These are phyloP conservation scores for Mallotus repandus DNA, from an alignment of 441 rosid species.

Conservation along the genomic window DNA sequence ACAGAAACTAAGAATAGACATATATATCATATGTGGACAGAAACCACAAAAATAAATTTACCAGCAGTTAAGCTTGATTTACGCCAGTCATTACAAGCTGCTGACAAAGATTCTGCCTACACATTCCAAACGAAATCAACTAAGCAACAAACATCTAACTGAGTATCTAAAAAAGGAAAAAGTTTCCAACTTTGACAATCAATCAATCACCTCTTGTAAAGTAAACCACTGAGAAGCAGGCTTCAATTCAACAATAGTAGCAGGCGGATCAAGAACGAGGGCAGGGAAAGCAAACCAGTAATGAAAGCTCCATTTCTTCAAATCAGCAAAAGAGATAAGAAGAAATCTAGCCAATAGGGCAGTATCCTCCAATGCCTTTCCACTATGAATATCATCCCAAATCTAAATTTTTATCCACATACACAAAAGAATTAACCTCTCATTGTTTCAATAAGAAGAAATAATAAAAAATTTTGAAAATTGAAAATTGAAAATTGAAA, in stretches of 20 bases:
- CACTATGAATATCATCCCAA: conserved; percentile 86
- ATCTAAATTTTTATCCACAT: conserved; percentile 42
- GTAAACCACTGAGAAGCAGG: conserved; percentile 79
- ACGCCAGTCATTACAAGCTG: conserved; percentile 87
- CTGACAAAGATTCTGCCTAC: conserved; percentile 74
- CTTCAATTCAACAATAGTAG: conserved; percentile 58
- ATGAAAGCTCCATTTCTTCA: conserved; percentile 86
- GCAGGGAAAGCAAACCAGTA: conserved; percentile 97
- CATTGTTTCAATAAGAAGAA: too few species aligned
- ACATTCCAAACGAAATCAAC: conserved; percentile 15
- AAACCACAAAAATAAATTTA: conserved; percentile 18
- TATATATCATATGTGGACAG: too few species aligned
- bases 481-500: too few species aligned
- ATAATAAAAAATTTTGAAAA: too few species aligned
- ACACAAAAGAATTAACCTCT: too few species aligned
- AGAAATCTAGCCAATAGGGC: conserved; percentile 68
- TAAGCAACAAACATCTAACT: conserved; percentile 7
- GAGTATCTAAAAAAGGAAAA: neutral
- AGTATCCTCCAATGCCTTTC: conserved; percentile 74
- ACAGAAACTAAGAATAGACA: conserved; percentile 8
- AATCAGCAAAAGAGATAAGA: conserved; percentile 79
- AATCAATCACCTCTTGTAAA: conserved; percentile 51
- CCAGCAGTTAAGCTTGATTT: conserved; percentile 73
- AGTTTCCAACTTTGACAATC: neutral
- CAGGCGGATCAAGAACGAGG: conserved; percentile 84